These are phyloP conservation scores for Quercus lobata DNA, from an alignment of 331 rosid genomes.

Conservation along the genomic window DNA sequence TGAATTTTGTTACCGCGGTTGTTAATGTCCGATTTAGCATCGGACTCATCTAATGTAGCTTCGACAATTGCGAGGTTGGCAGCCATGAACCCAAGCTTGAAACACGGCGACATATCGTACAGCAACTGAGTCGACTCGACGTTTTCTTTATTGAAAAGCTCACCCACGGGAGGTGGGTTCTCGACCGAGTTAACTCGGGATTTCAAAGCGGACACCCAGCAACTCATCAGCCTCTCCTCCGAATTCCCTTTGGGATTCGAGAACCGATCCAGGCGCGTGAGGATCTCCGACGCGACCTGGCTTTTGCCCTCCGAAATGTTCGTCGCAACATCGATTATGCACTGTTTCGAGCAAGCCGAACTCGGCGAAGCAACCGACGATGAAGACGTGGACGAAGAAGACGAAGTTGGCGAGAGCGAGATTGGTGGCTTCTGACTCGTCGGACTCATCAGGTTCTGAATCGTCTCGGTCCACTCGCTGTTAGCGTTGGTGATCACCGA, in stretches of 20 bases:
- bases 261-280: conserved; percentile 36
- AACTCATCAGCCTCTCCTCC: conserved; percentile 41
- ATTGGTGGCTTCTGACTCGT: conserved; percentile 40
- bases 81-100: conserved; percentile 49
- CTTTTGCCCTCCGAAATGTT: conserved; percentile 63
- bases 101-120: conserved; percentile 47
- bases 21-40: neutral
- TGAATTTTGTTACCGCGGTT: conserved; percentile 33
- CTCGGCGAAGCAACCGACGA: conserved; percentile 58
- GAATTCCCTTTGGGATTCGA: conserved; percentile 31
- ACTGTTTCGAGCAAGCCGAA: conserved; percentile 39
- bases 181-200: conserved; percentile 40
- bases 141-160: conserved; percentile 49
- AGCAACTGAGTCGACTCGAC: conserved; percentile 60
- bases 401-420: conserved; percentile 59
- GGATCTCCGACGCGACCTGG: conserved; percentile 58
- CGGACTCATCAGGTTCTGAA: conserved; percentile 55
- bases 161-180: conserved; percentile 37
- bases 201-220: conserved; percentile 56
- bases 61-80: conserved; percentile 68
- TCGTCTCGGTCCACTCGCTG: conserved; percentile 77
- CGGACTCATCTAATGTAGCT: conserved; percentile 43
- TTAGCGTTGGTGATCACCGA: conserved; percentile 52
- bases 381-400: conserved; percentile 45
- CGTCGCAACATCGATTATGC: conserved; percentile 57